Base-by-base conservation (phyloP, 805 yeast genomes). In the Ogataea chonburiensis region DNA sequence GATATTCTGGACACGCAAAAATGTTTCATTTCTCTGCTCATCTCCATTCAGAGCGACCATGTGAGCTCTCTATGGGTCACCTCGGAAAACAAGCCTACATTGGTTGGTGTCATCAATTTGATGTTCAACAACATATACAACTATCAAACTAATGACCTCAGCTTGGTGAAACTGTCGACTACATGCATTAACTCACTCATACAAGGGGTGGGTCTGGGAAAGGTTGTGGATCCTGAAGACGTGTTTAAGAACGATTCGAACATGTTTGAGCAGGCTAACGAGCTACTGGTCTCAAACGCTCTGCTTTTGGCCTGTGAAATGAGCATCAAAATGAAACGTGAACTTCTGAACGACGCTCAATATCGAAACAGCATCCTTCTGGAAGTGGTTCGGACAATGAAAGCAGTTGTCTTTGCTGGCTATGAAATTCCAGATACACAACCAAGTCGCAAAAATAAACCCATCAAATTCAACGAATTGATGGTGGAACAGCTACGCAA, bases 321-420 rank as follows among this genome's bases (percentile, higher is more conserved):
- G 31, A 86, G 95, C n/a, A 80, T 86, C 56, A 79, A 82, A 48
- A 73, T 79, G 22, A 72, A 73, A 20, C 72, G 70, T 23, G 79
- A 81, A 50, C 76, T 81, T 52, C 64, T 79, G 31, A 76, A 77
- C 46, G 96, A 88, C 58, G 95, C 95, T 4, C 89, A 86, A 55
- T 76, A 74, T 47, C 72, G 91, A 52, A 70, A 80, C 41, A 70
- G 85, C 24, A 80, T 87, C 2, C 75, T 78, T 46, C 43, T 58
- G 26, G 98, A 91, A 53, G 67, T 86, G 10, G 77, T 93, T 1
- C 66, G 76, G 28, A 63, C 87, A 15, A 73, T 89, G 55, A 82
- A 77, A 47, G 70, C 82, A 2, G 67, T 85, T 43, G 81, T 50
- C 10, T 58, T 46, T 28, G 62, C 56, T 50, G 70, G 62, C 28